Percentiles rank a stretch among this genome's conserved stretches.
Evolutionary conservation across 345 rosid species (phyloP).

Genomic region (Geranium brycei): DNA sequence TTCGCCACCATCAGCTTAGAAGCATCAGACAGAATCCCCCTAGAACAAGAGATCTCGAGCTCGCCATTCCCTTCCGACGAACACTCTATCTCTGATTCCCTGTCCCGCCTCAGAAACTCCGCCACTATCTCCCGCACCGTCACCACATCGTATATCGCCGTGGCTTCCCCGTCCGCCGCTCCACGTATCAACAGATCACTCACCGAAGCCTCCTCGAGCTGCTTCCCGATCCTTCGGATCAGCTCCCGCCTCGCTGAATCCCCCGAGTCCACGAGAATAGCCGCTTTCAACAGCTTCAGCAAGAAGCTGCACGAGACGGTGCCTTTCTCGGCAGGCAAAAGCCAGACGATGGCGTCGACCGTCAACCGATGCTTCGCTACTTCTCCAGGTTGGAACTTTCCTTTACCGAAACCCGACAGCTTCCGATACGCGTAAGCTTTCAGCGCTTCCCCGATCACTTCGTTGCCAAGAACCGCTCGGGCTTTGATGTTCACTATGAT

Average conservation of each 20-base stretch:
- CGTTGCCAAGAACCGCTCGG: too few species aligned
- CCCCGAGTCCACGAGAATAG: constrained; percentile 21
- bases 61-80: constrained; percentile 18
- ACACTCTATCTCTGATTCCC: constrained; percentile 28
- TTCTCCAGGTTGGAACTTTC: too few species aligned
- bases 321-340: too few species aligned
- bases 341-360: too few species aligned
- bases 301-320: too few species aligned
- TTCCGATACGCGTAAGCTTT: too few species aligned
- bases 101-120: constrained; percentile 49
- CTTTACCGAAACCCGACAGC: too few species aligned
- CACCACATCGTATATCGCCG: constrained; percentile 43
- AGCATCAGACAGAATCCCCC: constrained; percentile 64
- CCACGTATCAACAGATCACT: constrained; percentile 45
- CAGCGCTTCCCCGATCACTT: too few species aligned
- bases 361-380: too few species aligned
- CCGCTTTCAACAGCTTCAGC: too few species aligned
- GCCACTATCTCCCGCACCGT: constrained; percentile 39
- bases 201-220: constrained; percentile 65
- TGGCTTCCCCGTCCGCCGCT: constrained; percentile 34
- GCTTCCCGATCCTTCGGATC: constrained; percentile 48
- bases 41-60: too few species aligned
- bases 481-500: too few species aligned
- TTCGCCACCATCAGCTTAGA: constrained; percentile 78
- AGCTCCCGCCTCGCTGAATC: constrained; percentile 34